Evolutionary conservation across 1,139 yeast species (phyloP), one percentile per base, ranked within the genome.

Genomic region (Casaregolazyma suthepensis): DNA sequence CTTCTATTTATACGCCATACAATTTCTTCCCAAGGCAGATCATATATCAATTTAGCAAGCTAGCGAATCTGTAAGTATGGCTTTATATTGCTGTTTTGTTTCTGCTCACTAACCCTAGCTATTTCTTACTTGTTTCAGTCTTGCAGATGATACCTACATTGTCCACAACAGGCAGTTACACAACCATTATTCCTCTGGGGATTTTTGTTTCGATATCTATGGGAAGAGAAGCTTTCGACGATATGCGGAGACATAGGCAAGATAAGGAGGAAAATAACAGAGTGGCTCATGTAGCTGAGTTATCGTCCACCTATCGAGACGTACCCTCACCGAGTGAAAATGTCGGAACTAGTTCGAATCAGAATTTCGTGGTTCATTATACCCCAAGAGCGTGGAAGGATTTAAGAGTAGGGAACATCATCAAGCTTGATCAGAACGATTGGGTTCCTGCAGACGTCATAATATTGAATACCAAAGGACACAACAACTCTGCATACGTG

Each of bases 81-180:
- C 42, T 22, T 46, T 7, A 6, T 40, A 18, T 44, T 43, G 23
- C 23, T 5, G 13, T 56, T 20, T 57, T 5, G 15, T 18, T 7
- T 22, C 43, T 1, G 10, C 15, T 31, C n/a, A 50, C 49, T 45
- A 50, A 50, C 53, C 10, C 3, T 79, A 59, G 62, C 5, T 70
- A 90, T 68, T 90, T 93, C 70, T 71, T 93, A 79, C 76, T 82
- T 9, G 94, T 93, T 22, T 91, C 98, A 2, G 87, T 93, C 56
- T 75, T 91, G 77, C 98, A 93, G 67, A 85, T 91, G 94, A 85
- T 93, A 52, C 99, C 99, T 0, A 82, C 91, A 1, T 93, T 97
- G 97, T 89, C 97, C 2, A 90, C 99, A 2, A 93, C 99, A 0
- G 99, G 98, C 56, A 86, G 89, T n/a, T 89, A 82, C 67, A 93